phyloP scores from a whole-genome alignment of 331 rosid species.

The Ulmus americana region DNA sequence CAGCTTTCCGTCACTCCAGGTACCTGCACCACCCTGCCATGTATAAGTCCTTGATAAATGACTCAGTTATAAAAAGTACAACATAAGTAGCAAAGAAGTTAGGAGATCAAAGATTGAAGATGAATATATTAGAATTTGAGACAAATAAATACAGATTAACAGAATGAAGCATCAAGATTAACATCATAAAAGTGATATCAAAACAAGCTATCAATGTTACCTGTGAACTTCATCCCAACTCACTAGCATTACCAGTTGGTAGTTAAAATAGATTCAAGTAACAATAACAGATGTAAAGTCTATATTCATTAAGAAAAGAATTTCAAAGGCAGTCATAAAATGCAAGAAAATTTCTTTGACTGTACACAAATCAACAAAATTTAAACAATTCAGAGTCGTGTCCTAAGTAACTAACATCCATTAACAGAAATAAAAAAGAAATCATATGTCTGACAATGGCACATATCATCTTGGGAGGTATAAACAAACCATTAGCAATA shows the following conservation, averaged over 20 bases:
- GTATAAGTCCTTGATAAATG: conserved; percentile 77
- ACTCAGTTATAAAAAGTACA: conserved; percentile 23
- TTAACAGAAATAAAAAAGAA: not conserved
- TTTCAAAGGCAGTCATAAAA: no score
- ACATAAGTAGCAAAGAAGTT: not conserved
- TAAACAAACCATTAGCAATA: conserved; percentile 14
- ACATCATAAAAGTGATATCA: not conserved
- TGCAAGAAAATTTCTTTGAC: no score
- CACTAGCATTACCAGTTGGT: no score
- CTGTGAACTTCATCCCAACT: no score
- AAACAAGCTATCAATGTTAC: not conserved
- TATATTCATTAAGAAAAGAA: no score
- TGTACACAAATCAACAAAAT: not conserved
- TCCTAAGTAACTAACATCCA: not conserved
- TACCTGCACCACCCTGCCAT: conserved; percentile 99
- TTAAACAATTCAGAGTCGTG: not conserved
- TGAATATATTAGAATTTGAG: not conserved
- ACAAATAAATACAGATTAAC: not conserved
- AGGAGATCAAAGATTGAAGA: not conserved
- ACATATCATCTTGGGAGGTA: conserved; percentile 12
- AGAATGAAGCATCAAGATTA: not conserved
- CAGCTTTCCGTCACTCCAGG: conserved; percentile 98
- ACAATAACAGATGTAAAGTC: no score
- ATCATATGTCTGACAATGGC: not conserved
- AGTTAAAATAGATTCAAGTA: no score